Evolutionary conservation across 352 stramenopile genomes (phyloP).

Genomic region (Pythium aristosporum): DNA sequence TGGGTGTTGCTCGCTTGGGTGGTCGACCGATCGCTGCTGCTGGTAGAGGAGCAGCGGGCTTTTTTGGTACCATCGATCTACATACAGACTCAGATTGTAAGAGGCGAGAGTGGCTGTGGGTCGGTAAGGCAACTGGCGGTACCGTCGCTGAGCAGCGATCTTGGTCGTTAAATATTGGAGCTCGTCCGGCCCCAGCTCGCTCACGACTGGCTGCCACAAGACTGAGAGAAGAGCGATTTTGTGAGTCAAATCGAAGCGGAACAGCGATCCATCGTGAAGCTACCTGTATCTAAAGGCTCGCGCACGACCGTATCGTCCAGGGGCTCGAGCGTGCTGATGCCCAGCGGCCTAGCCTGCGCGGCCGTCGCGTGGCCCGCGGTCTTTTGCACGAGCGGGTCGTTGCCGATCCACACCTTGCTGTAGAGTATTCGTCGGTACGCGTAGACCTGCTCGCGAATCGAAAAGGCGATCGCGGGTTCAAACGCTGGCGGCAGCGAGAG

Average conservation of each 20-base stretch:
- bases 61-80: conserved; percentile 54
- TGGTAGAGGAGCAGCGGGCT: conserved; percentile 10
- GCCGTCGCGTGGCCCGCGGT: background rate
- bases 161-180: conserved; percentile 61
- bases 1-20: conserved; percentile 25
- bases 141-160: conserved; percentile 21
- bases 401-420: conserved; percentile 59
- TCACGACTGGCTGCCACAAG: conserved; percentile 70
- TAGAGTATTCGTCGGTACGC: conserved; percentile 58
- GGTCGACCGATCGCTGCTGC: conserved; percentile 24
- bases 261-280: background rate
- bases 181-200: conserved; percentile 69
- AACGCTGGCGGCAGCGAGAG: conserved; percentile 55
- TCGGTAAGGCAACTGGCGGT: background rate
- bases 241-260: background rate
- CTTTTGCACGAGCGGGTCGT: conserved; percentile 31
- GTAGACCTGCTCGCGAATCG: conserved; percentile 69
- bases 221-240: conserved; percentile 25
- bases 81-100: background rate
- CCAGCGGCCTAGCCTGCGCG: conserved; percentile 12
- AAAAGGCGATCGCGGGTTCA: conserved; percentile 66
- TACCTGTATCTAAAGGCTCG: conserved; percentile 37
- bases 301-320: conserved; percentile 50
- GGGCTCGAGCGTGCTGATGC: conserved; percentile 53
- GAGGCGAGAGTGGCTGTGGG: background rate